Evolutionary conservation across 202 grass and related monocot genomes (phyloP), one percentile per base, ranked within the genome.

Genomic region (Panicum virgatum): DNA sequence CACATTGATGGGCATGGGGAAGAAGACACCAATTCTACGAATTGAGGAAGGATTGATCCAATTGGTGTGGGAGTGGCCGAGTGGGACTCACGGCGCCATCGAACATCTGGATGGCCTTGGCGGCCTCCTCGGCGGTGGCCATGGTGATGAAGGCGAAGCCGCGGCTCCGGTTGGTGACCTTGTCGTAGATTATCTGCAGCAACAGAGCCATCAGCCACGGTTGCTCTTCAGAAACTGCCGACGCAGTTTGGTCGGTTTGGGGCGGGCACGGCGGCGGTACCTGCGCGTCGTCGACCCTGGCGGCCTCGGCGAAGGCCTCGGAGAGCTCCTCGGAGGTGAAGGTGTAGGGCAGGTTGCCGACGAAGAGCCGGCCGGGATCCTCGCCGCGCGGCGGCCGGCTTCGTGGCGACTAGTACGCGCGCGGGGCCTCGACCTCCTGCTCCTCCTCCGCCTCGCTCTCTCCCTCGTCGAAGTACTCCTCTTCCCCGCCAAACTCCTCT

Each of bases 71-170:
- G n/a, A n/a, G n/a, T n/a, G n/a, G n/a, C n/a, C n/a, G n/a, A n/a
- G n/a, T n/a, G n/a, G 1, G 62, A 87, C 90, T 92, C 84, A 98
- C 92, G 0, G 96, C 90, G 25, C 92, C 90, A 19, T 98, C 81
- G 47, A 98, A 96, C 96, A 98, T 90, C 48, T 90, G 83, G 69
- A 98, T 82, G 48, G 91, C 92, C 75, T 93, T 87, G 43, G 80
- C 56, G 2, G 96, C 89, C 54, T 93, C 96, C 66, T 93, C 85
- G 5, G 80, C 68, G 11, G 64, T 90, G 73, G 83, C 73, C 96
- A 98, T 98, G 18, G 90, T 98, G 70, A 98, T 89, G 20, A 98
- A 98, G 30, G 85, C 91, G 32, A 98, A 98, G 19, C 96, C 91
- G 0, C 96, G 85, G 91, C 96, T 98, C 79, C 85, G 78, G 59